phyloP scores from a whole-genome alignment of 2,329 filamentous ascomycete species.

The Nemania sp. region DNA sequence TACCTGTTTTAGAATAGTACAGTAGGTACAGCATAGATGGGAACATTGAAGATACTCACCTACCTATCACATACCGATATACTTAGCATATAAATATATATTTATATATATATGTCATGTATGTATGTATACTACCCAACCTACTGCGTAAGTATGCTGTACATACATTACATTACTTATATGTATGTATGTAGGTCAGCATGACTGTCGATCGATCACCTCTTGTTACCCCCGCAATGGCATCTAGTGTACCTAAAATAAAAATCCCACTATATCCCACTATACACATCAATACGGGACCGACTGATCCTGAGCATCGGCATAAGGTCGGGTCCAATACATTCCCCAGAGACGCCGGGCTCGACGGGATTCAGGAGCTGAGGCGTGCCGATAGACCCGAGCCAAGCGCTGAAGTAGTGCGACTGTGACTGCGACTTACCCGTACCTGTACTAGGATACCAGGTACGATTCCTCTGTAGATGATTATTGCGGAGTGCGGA shows the following conservation, averaged over 20 bases:
- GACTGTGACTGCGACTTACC: too few species aligned
- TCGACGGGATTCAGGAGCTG: conserved; percentile 12
- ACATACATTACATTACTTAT: too few species aligned
- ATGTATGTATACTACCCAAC: too few species aligned
- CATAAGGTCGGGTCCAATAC: conserved; percentile 17
- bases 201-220: conserved; percentile 24
- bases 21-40: too few species aligned
- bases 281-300: not conserved
- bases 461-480: not conserved
- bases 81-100: too few species aligned
- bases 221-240: conserved; percentile 4
- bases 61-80: too few species aligned
- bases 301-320: conserved; percentile 9
- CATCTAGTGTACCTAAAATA: not conserved
- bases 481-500: not conserved
- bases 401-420: conserved; percentile 16
- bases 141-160: too few species aligned
- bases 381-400: conserved; percentile 32
- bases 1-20: not conserved
- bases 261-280: not conserved
- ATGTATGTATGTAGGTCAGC: not conserved
- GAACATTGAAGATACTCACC: too few species aligned
- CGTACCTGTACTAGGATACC: not conserved
- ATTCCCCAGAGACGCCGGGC: conserved; percentile 11
- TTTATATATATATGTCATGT: too few species aligned